Percentiles rank a stretch among this genome's conserved stretches.
Conservation (phyloP, 2,329 filamentous ascomycete genomes). For the Didymella segeticola region DNA sequence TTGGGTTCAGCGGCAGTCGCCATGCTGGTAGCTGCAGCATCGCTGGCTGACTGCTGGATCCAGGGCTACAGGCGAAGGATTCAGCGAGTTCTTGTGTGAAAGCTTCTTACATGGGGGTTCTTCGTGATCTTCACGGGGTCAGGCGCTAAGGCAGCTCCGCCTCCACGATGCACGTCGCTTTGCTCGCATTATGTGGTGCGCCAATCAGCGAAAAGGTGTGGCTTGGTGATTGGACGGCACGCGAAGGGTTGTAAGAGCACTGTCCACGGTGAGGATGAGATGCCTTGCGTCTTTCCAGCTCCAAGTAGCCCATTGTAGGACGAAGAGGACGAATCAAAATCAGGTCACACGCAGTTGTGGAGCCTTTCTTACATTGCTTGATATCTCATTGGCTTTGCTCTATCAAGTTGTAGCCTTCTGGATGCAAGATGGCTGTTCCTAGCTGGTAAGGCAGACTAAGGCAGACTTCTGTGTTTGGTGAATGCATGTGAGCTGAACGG, state of each 20-base stretch:
- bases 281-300: no score
- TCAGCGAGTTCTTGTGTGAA: not conserved
- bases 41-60: not conserved
- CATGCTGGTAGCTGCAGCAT: not conserved
- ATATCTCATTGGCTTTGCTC: no score
- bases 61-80: not conserved
- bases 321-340: no score
- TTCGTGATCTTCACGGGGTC: constrained; percentile 1
- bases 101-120: not conserved
- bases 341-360: no score
- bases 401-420: no score
- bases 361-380: no score
- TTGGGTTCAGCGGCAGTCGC: not conserved
- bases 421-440: no score
- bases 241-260: not conserved
- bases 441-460: no score
- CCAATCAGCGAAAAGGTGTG: not conserved
- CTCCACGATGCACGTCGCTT: constrained; percentile 25
- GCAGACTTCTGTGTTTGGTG: not conserved
- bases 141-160: constrained; percentile 24
- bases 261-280: not conserved
- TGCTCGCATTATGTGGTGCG: constrained; percentile 18
- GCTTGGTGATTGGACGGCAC: not conserved
- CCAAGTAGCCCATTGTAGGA: no score
- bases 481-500: not conserved